These are phyloP conservation scores for Lichenothelia convexa DNA, from an alignment of 495 filamentous ascomycete genomes.

Conservation along the genomic window DNA sequence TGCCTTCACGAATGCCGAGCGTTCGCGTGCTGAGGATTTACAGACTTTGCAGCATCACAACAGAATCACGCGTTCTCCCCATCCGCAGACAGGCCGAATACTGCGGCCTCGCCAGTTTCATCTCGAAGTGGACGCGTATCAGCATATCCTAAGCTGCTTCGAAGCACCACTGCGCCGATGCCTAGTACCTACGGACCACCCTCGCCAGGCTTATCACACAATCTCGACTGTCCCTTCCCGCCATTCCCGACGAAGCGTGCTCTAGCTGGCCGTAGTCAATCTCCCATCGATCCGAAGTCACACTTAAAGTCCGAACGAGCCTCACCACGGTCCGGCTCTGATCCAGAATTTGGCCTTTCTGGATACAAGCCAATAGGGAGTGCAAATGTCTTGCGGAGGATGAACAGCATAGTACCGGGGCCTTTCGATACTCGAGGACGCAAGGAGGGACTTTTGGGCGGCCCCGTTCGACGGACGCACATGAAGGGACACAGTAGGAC, in stretches of 20 bases:
- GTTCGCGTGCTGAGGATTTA: no score
- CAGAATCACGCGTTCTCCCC: conserved; percentile 16
- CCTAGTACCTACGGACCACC: conserved; percentile 21
- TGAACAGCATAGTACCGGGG: conserved; percentile 1
- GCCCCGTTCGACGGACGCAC: conserved; percentile 17
- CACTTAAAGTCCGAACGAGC: background rate
- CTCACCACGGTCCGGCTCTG: background rate
- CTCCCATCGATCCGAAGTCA: background rate
- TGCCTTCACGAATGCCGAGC: conserved; percentile 9
- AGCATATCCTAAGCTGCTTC: conserved; percentile 23
- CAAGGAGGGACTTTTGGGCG: background rate
- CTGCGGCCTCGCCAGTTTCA: conserved; percentile 40
- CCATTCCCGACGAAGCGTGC: conserved; percentile 36
- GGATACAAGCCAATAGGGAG: background rate
- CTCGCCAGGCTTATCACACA: conserved; percentile 21
- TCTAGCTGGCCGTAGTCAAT: conserved; percentile 10
- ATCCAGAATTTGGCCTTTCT: background rate
- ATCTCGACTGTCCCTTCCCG: conserved; percentile 43
- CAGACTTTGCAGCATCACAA: conserved; percentile 14
- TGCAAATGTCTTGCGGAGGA: background rate
- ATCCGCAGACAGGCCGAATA: conserved; percentile 42
- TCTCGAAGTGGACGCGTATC: conserved; percentile 23
- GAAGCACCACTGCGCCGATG: conserved; percentile 30
- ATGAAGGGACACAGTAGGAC: conserved; percentile 21
- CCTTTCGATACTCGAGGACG: conserved; percentile 2